phyloP scores from a whole-genome alignment of 352 stramenopile genomes.

The Phytopythium aichiense region DNA sequence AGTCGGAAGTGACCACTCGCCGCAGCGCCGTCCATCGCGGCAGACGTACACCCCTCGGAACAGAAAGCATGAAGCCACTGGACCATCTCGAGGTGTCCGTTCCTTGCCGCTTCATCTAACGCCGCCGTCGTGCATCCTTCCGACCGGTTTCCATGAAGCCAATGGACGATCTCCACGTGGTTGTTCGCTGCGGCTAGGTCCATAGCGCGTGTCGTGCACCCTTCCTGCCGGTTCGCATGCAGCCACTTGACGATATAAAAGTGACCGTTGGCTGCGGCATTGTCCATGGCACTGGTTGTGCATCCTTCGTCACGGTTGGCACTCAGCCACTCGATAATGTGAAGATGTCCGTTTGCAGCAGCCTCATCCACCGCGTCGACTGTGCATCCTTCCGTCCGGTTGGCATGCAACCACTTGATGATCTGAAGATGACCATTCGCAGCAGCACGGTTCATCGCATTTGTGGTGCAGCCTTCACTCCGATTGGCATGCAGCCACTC shows the following conservation, averaged over 20 bases:
- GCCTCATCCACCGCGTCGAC: background rate
- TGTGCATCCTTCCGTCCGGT: slow-evolving; percentile 7
- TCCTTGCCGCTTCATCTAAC: background rate
- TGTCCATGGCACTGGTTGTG: too few species aligned
- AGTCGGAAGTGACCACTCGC: background rate
- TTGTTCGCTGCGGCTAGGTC: background rate
- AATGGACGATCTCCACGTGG: background rate
- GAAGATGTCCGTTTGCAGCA: background rate
- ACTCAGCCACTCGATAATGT: background rate
- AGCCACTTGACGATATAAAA: too few species aligned
- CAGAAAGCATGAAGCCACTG: too few species aligned
- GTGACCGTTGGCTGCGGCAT: too few species aligned
- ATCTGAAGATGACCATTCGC: background rate
- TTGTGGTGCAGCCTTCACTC: too few species aligned
- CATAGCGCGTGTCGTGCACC: too few species aligned
- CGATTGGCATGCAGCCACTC: slow-evolving; percentile 11
- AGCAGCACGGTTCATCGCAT: too few species aligned
- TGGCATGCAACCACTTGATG: background rate
- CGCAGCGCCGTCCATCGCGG: background rate
- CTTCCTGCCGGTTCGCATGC: too few species aligned
- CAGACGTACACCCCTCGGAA: background rate
- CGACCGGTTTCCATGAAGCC: background rate
- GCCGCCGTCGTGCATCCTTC: background rate
- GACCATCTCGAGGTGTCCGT: too few species aligned
- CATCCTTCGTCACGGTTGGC: slow-evolving; percentile 1